phyloP scores from a whole-genome alignment of 805 yeast species.

The Candida nemodendra region DNA sequence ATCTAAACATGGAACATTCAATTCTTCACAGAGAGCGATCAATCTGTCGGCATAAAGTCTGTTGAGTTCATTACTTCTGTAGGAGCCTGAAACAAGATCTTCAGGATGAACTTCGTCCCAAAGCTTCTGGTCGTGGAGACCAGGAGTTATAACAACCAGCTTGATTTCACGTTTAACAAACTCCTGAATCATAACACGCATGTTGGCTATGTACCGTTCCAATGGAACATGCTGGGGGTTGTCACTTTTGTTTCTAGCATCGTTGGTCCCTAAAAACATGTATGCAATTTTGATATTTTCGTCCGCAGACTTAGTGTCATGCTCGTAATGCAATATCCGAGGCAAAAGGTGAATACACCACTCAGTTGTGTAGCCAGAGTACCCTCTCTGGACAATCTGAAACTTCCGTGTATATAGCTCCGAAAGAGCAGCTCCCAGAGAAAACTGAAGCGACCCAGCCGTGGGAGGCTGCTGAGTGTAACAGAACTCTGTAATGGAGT shows the following conservation, averaged over 20 bases:
- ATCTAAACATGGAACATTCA: conserved; percentile 58
- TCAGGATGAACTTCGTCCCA: conserved; percentile 39
- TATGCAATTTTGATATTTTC: conserved; percentile 42
- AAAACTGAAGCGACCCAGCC: conserved; percentile 18
- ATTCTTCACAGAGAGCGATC: conserved; percentile 40
- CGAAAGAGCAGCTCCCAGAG: conserved; percentile 31
- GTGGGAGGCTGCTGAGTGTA: conserved; percentile 23
- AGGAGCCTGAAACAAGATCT: conserved; percentile 38
- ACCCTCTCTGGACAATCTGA: conserved; percentile 75
- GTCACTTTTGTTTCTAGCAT: conserved; percentile 42
- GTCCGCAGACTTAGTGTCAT: conserved; percentile 31
- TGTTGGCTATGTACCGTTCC: conserved; percentile 48
- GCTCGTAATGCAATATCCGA: conserved; percentile 49
- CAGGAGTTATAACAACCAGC: conserved; percentile 64
- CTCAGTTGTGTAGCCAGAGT: conserved; percentile 68
- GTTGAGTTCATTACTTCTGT: conserved; percentile 46
- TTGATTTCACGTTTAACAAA: conserved; percentile 44
- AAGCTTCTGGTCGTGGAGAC: conserved; percentile 44
- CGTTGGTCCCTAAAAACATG: conserved; percentile 83
- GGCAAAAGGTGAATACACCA: conserved; percentile 54
- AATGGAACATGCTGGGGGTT: conserved; percentile 44
- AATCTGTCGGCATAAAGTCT: conserved; percentile 52
- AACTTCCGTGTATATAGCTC: conserved; percentile 55
- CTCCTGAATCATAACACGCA: conserved; percentile 39
- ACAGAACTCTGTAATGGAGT: conserved; percentile 35